Percentiles rank a stretch among this genome's conserved stretches.
Conservation (phyloP, 228 moss, liverwort and hornwort species). For the Sphagnum magellanicum region DNA sequence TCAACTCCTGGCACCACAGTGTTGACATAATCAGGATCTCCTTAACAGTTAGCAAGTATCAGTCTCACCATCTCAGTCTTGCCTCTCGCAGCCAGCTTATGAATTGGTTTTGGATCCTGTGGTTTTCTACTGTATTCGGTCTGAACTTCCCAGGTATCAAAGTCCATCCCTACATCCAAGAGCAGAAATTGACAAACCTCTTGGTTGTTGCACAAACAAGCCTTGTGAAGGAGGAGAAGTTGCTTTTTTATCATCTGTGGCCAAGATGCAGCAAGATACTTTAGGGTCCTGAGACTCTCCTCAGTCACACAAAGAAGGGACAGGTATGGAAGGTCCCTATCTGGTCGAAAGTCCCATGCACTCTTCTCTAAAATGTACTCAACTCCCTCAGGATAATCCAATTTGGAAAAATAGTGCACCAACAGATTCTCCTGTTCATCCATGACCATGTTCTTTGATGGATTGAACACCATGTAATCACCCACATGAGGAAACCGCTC, state of each 20-base stretch:
- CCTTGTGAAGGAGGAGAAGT: conserved; percentile 6
- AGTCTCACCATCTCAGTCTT: conserved; percentile 5
- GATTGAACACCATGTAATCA: conserved; percentile 9
- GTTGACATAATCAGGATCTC: conserved; percentile 3
- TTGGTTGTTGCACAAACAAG: conserved; percentile 5
- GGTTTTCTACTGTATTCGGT: background rate
- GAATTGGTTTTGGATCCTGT: conserved; percentile 1
- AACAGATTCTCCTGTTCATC: conserved; percentile 10
- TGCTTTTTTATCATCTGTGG: background rate
- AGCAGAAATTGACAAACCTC: conserved; percentile 3
- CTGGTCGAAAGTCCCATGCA: conserved; percentile 2
- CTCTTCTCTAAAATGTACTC: conserved; percentile 4
- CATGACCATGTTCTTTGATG: conserved; percentile 15
- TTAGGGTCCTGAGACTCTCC: conserved; percentile 1
- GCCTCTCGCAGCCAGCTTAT: conserved; percentile 3
- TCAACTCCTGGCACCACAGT: background rate
- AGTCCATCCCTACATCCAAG: conserved; percentile 6
- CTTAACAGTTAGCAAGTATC: conserved; percentile 3
- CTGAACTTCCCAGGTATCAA: conserved; percentile 1
- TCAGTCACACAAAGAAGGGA: conserved; percentile 3
- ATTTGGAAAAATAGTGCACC: conserved; percentile 19
- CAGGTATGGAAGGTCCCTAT: conserved; percentile 2
- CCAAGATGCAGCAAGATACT: conserved; percentile 4
- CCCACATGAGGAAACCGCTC: conserved; percentile 5
- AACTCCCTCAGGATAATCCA: conserved; percentile 18